A percentile compares a stretch with the other conserved stretches of the same genome.
phyloP scores from a whole-genome alignment of 345 rosid species.

The Lepidium aucheri region DNA sequence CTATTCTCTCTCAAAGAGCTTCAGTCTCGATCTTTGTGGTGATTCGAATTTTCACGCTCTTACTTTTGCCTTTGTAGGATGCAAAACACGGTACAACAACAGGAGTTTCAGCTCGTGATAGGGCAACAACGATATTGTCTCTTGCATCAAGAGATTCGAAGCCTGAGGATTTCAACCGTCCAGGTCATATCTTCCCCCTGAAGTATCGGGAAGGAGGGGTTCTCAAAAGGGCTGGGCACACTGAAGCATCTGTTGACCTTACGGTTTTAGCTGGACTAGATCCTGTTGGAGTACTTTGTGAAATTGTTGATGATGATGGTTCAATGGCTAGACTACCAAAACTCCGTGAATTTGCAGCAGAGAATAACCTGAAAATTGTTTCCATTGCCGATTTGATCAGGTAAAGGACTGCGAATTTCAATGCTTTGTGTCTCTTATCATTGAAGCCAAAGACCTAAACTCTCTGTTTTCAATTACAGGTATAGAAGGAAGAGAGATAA shows the following conservation, averaged over 20 bases:
- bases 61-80: constrained; percentile 40
- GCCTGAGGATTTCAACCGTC: constrained; percentile 84
- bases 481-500: constrained; percentile 81
- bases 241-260: constrained; percentile 91
- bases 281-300: constrained; percentile 77
- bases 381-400: constrained; percentile 81
- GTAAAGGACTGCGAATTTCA: constrained; percentile 20
- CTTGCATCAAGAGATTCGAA: constrained; percentile 78
- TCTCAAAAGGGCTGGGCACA: constrained; percentile 88
- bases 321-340: constrained; percentile 87
- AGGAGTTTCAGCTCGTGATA: constrained; percentile 81
- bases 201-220: constrained; percentile 88
- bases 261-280: constrained; percentile 68
- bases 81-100: constrained; percentile 88
- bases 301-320: constrained; percentile 85
- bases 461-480: constrained; percentile 34
- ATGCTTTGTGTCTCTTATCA: neutral
- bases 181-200: constrained; percentile 79
- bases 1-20: constrained; percentile 16
- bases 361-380: constrained; percentile 54
- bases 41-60: neutral
- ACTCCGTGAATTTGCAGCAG: constrained; percentile 54
- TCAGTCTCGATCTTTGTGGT: neutral
- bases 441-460: neutral
- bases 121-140: constrained; percentile 67